Percentiles rank a stretch among this genome's conserved stretches.
These are phyloP conservation scores for Martiniozyma asiatica DNA, from an alignment of 1,139 yeast species.

Conservation along the genomic window DNA sequence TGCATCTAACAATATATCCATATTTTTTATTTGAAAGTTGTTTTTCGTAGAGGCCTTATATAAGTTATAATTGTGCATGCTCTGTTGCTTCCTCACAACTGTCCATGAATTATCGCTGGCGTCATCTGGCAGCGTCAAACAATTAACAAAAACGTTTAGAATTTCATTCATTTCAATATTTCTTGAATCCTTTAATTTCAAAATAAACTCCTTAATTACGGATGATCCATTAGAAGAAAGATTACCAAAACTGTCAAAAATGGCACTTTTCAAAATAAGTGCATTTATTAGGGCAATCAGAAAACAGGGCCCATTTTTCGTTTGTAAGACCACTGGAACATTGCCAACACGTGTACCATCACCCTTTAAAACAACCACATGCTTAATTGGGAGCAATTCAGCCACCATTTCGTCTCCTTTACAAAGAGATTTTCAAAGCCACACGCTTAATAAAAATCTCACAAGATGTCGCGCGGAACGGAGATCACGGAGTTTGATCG, in stretches of 20 bases:
- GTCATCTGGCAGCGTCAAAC: slow-evolving; percentile 1
- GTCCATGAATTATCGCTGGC: neutral
- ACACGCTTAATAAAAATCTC: too few species aligned
- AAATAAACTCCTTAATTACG: slow-evolving; percentile 2
- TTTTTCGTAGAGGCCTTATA: too few species aligned
- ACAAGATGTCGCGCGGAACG: too few species aligned
- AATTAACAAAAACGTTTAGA: neutral
- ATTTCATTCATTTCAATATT: slow-evolving; percentile 1
- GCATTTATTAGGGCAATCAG: slow-evolving; percentile 72
- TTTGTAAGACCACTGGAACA: slow-evolving; percentile 51
- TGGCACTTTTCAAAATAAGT: slow-evolving; percentile 23
- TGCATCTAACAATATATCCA: slow-evolving; percentile 7
- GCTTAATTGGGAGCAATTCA: slow-evolving; percentile 3
- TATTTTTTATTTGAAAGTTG: neutral
- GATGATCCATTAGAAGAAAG: too few species aligned
- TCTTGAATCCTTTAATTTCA: slow-evolving; percentile 2
- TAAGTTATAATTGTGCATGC: too few species aligned
- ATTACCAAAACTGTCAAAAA: too few species aligned
- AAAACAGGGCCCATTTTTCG: slow-evolving; percentile 83
- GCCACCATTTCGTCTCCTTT: too few species aligned
- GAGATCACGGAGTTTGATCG: too few species aligned
- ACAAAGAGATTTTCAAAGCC: too few species aligned
- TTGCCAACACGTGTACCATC: too few species aligned
- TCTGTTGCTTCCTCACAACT: too few species aligned
- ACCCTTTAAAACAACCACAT: neutral